Percentiles rank a stretch among this genome's conserved stretches.
These are phyloP conservation scores for Panus rudis DNA, from an alignment of 768 basidiomycete genomes.

Conservation along the genomic window DNA sequence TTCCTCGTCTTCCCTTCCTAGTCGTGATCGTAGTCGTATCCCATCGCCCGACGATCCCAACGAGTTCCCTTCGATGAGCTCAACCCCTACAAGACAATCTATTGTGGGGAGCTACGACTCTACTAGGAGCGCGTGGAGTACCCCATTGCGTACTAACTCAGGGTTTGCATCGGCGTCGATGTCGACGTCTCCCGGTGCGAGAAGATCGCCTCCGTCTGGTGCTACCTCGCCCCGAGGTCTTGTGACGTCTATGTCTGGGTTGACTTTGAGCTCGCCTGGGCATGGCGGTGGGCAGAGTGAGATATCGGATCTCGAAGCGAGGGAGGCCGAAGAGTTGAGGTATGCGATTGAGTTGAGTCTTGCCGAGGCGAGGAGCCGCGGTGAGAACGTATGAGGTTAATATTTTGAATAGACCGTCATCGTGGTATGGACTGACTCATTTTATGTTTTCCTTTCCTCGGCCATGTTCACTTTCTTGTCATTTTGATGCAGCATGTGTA, in stretches of 20 bases:
- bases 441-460: no score
- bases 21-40: conserved; percentile 3
- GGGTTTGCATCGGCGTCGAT: conserved; percentile 19
- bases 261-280: not conserved
- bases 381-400: conserved; percentile 18
- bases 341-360: conserved; percentile 67
- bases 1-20: conserved; percentile 4
- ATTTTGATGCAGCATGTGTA: no score
- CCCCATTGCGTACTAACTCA: conserved; percentile 20
- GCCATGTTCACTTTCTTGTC: no score
- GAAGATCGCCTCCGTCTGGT: conserved; percentile 8
- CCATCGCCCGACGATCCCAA: conserved; percentile 19
- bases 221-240: no score
- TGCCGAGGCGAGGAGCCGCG: conserved; percentile 46
- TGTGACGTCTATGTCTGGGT: not conserved
- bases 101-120: conserved; percentile 18
- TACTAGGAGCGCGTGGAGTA: conserved; percentile 24
- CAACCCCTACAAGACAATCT: conserved; percentile 17
- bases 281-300: not conserved
- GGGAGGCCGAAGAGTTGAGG: conserved; percentile 55
- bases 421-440: no score
- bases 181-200: conserved; percentile 5
- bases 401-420: no score
- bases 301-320: conserved; percentile 22
- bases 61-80: conserved; percentile 29